phyloP scores from a whole-genome alignment of 176 grass and related monocot species.

The Alopecurus myosuroides region DNA sequence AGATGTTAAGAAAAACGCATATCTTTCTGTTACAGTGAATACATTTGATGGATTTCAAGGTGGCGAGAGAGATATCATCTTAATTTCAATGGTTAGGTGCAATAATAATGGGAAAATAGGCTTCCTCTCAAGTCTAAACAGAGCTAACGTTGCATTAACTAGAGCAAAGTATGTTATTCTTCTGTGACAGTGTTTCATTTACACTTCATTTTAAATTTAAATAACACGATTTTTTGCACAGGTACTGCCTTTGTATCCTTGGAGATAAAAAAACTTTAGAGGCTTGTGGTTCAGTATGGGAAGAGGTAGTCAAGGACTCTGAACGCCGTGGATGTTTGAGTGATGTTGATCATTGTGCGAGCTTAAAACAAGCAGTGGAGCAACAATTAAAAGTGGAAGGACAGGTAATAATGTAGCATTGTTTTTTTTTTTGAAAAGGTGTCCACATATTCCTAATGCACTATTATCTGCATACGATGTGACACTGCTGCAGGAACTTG shows the following conservation, averaged over 20 bases:
- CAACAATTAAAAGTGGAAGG: background rate
- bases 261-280: constrained; percentile 42
- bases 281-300: constrained; percentile 44
- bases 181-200: too few relatives aligned
- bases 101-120: constrained; percentile 58
- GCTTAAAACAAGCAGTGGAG: background rate
- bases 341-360: constrained; percentile 10
- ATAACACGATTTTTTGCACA: background rate
- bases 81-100: constrained; percentile 65
- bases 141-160: too few relatives aligned
- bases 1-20: constrained; percentile 35
- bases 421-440: too few relatives aligned
- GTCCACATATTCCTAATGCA: too few relatives aligned
- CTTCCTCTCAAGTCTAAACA: constrained; percentile 18
- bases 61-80: constrained; percentile 62
- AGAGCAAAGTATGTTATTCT: too few relatives aligned
- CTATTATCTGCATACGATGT: too few relatives aligned
- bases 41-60: constrained; percentile 82
- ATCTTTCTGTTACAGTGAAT: constrained; percentile 49
- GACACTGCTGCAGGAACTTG: too few relatives aligned
- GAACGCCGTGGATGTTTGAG: constrained; percentile 32
- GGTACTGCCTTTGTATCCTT: constrained; percentile 51
- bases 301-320: constrained; percentile 32
- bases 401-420: too few relatives aligned
- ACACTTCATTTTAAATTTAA: too few relatives aligned